Base-by-base conservation (phyloP, 768 basidiomycete genomes). In the Tremella fuciformis region DNA sequence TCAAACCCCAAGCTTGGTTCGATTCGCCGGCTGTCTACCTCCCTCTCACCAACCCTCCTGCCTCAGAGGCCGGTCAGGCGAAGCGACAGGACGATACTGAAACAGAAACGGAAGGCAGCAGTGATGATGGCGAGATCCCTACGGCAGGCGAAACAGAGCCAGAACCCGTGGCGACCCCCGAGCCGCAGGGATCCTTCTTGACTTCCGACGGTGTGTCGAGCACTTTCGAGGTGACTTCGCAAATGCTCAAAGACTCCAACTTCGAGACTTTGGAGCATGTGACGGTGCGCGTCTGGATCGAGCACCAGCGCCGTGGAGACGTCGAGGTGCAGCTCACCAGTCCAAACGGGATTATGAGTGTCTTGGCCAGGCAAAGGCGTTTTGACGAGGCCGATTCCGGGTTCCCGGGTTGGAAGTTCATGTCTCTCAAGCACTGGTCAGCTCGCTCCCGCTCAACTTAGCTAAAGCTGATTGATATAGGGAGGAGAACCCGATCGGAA, bases 401-500 rank as follows among this genome's bases (percentile, higher is more conserved):
- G 8, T 94, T 83, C 75, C 84, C 84, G n/a, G 93, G 90, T 0
- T 99, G 96, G 96, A 86, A 83, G n/a, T 99, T 99, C 75, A 98
- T 97, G 92, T 84, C 85, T 29, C 84, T 98, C 56, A 99, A 99
- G 77, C 96, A 99, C 71, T 99, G 96, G 94, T 93, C 58, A 75
- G 84, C 78, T 15, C 47, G 18, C 39, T 58, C 37, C 3, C 16
- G 6, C 16, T 8, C 42, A 46, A 18, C 16, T 46, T 8, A 6
- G 13, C n/a, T n/a, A n/a, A 19, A 11, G 39, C 19, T 55, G 13
- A 41, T 34, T 24, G 0, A 3, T 29, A 22, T 61, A 97, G 94
- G 94, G 92, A 88, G 39, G 96, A 99, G 78, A 81, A 89, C 76
- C 88, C 92, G 0, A 75, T 89, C 25, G 96, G 96, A 16, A 82